Conservation (phyloP, 768 basidiomycete species). For the Mycena rosella region DNA sequence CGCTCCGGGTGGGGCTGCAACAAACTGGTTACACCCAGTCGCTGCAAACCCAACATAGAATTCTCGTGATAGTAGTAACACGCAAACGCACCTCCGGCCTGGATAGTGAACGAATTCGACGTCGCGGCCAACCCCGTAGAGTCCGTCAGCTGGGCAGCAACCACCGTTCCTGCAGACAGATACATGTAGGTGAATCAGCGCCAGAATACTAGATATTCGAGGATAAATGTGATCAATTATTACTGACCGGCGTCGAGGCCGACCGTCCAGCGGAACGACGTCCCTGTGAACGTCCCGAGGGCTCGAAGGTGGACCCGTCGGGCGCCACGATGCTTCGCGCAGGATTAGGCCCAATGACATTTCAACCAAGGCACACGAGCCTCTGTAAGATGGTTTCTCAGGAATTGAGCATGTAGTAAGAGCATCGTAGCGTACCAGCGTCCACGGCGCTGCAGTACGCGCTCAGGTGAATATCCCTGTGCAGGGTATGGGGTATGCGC, state of each 20-base stretch:
- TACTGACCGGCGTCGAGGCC: slow-evolving; percentile 14
- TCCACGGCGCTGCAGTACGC: slow-evolving; percentile 15
- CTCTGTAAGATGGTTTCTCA: slow-evolving; percentile 2
- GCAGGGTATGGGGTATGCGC: too few relatives aligned
- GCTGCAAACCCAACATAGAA: not conserved
- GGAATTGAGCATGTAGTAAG: not conserved
- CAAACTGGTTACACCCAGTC: slow-evolving; percentile 12
- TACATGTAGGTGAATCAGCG: not conserved
- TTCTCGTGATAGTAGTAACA: too few relatives aligned
- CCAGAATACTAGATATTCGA: not conserved
- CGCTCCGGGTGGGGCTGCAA: not conserved
- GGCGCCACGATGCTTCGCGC: not conserved
- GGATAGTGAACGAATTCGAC: slow-evolving; percentile 3
- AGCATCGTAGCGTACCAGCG: slow-evolving; percentile 5
- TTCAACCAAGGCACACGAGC: not conserved
- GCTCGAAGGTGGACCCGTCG: slow-evolving; percentile 4
- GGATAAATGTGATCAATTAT: not conserved
- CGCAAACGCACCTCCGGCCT: slow-evolving; percentile 24
- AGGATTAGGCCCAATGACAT: not conserved
- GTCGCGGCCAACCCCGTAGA: slow-evolving; percentile 13
- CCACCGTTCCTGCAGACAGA: slow-evolving; percentile 15
- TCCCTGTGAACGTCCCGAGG: not conserved
- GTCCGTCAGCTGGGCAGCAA: slow-evolving; percentile 15
- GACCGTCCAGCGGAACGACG: slow-evolving; percentile 23
- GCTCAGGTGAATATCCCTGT: not conserved